A percentile compares a stretch with the other conserved stretches of the same genome.
Conservation (phyloP, 2,329 filamentous ascomycete species). For the Aureobasidium leucospermi region DNA sequence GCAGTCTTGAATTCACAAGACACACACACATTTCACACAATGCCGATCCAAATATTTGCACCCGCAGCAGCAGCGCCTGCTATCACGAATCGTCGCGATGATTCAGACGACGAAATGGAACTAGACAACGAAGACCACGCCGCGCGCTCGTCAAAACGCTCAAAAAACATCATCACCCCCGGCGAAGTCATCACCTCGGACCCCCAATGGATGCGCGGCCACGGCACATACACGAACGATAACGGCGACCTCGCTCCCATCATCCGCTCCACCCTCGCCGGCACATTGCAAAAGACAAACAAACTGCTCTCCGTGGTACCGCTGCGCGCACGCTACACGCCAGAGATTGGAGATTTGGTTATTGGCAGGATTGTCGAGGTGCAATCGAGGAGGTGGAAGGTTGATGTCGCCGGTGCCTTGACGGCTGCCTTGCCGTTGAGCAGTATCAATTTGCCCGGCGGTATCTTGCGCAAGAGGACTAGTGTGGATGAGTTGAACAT, state of each 20-base stretch:
- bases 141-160: constrained; percentile 34
- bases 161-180: constrained; percentile 66
- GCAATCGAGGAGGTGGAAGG: constrained; percentile 87
- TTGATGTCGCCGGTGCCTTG: constrained; percentile 83
- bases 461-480: constrained; percentile 82
- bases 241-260: constrained; percentile 44
- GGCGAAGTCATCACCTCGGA: constrained; percentile 84
- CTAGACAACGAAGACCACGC: constrained; percentile 44
- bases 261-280: constrained; percentile 85
- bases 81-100: constrained; percentile 20
- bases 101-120: constrained; percentile 33
- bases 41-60: constrained; percentile 54
- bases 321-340: constrained; percentile 84
- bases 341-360: constrained; percentile 92
- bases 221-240: constrained; percentile 72
- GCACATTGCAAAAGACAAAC: constrained; percentile 87
- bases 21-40: constrained; percentile 23
- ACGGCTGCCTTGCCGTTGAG: constrained; percentile 79
- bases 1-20: not conserved
- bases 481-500: constrained; percentile 97
- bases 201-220: constrained; percentile 96
- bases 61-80: constrained; percentile 37
- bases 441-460: constrained; percentile 89
- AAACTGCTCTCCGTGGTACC: constrained; percentile 90
- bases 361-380: constrained; percentile 91